A percentile compares a stretch with the other conserved stretches of the same genome.
Conservation (phyloP, 306 rosid species). For the Adenanthera pavonina region DNA sequence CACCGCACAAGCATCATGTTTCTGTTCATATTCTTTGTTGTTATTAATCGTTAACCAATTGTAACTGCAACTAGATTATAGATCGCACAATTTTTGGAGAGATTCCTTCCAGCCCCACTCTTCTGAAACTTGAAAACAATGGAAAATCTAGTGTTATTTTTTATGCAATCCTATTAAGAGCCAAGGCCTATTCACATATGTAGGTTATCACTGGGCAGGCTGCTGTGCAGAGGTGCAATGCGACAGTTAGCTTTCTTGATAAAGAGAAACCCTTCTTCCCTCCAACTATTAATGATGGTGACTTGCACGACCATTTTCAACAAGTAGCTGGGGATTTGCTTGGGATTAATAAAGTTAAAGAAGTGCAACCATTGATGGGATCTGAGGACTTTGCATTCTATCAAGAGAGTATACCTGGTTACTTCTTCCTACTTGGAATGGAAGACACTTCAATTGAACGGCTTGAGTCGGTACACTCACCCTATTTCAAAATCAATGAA, state of each 20-base stretch:
- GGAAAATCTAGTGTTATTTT: conserved; percentile 8
- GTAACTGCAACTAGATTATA: conserved; percentile 18
- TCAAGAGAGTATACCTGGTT: conserved; percentile 81
- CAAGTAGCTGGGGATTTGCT: conserved; percentile 71
- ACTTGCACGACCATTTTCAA: conserved; percentile 63
- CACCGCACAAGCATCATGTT: background rate
- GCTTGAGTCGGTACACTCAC: conserved; percentile 59
- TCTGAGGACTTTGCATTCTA: conserved; percentile 88
- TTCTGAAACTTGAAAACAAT: background rate
- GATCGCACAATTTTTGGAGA: background rate
- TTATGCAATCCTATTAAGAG: conserved; percentile 3
- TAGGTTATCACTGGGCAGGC: conserved; percentile 92
- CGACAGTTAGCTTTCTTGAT: conserved; percentile 66
- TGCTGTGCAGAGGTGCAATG: conserved; percentile 88
- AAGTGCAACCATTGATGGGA: conserved; percentile 72
- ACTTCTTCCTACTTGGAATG: conserved; percentile 84
- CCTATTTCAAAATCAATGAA: conserved; percentile 75
- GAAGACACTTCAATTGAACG: conserved; percentile 49
- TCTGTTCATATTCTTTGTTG: background rate
- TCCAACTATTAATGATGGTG: conserved; percentile 68
- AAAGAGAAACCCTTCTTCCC: conserved; percentile 64
- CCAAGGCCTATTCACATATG: conserved; percentile 35
- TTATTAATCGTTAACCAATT: conserved; percentile 10
- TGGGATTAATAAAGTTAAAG: conserved; percentile 60
- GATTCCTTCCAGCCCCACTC: background rate